Conservation (phyloP, 257 asterid species). For the Misopates orontium region DNA sequence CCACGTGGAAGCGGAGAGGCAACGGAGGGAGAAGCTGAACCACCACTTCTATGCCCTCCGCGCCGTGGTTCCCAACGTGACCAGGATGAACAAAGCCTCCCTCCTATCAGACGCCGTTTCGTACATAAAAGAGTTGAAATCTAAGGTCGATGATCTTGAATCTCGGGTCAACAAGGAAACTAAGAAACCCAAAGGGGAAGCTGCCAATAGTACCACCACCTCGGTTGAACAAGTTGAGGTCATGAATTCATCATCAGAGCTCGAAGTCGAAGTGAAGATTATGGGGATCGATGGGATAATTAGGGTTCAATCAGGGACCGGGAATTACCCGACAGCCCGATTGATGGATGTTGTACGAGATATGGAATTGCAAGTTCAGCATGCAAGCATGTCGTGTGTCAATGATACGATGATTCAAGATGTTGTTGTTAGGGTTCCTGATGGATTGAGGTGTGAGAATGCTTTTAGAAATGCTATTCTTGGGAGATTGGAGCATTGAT, state of each 20-base stretch:
- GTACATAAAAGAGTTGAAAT: constrained; percentile 61
- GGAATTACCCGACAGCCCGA: constrained; percentile 53
- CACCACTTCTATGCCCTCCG: constrained; percentile 76
- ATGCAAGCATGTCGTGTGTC: constrained; percentile 75
- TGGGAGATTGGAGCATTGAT: constrained; percentile 34
- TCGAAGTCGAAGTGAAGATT: constrained; percentile 66
- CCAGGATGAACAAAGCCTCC: constrained; percentile 81
- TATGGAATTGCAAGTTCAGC: constrained; percentile 60
- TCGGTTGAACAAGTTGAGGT: constrained; percentile 45
- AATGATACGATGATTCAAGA: constrained; percentile 74
- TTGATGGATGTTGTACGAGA: constrained; percentile 65
- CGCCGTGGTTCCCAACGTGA: constrained; percentile 81
- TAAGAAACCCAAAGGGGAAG: constrained; percentile 36
- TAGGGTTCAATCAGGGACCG: constrained; percentile 65
- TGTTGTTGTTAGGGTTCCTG: constrained; percentile 53
- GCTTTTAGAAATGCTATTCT: constrained; percentile 52
- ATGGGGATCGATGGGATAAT: constrained; percentile 72
- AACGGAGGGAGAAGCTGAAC: constrained; percentile 88
- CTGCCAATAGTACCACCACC: constrained; percentile 2
- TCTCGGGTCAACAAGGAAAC: constrained; percentile 9
- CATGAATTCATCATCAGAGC: constrained; percentile 7
- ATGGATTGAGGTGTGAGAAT: constrained; percentile 35
- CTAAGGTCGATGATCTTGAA: constrained; percentile 58
- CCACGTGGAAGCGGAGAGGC: constrained; percentile 91
- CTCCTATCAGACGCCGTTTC: constrained; percentile 74